Evolutionary conservation across 192 early-diverging fungal species (phyloP).

Genomic region (Phycomyces blakesleeanus): DNA sequence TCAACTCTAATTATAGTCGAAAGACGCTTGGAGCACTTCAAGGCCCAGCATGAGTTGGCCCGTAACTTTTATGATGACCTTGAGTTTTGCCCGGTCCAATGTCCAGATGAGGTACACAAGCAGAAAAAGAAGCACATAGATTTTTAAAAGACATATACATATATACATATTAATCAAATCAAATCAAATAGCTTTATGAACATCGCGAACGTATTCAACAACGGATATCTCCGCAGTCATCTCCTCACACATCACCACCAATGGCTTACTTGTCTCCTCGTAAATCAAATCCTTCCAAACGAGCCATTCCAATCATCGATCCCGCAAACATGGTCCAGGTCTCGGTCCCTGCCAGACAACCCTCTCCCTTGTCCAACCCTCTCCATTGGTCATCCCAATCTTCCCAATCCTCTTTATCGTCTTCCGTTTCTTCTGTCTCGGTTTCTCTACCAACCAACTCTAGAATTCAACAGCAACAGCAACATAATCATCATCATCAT

Average conservation of each 20-base stretch:
- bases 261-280: slow-evolving; percentile 15
- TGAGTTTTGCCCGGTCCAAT: slow-evolving; percentile 54
- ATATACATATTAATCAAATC: too few relatives aligned
- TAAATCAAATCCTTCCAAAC: slow-evolving; percentile 12
- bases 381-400: background rate
- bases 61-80: slow-evolving; percentile 53
- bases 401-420: too few relatives aligned
- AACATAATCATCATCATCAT: background rate
- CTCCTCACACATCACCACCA: slow-evolving; percentile 14
- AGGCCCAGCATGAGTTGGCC: slow-evolving; percentile 47
- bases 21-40: slow-evolving; percentile 42
- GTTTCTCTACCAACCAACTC: background rate
- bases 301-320: slow-evolving; percentile 50
- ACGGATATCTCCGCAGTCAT: slow-evolving; percentile 20
- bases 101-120: slow-evolving; percentile 53
- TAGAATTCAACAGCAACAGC: background rate
- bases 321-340: slow-evolving; percentile 46
- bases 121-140: too few relatives aligned
- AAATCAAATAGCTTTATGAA: slow-evolving; percentile 3
- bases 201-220: slow-evolving; percentile 24
- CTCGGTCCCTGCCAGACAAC: slow-evolving; percentile 28
- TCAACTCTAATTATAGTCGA: slow-evolving; percentile 2
- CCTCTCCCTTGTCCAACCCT: slow-evolving; percentile 8
- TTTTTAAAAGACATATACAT: too few relatives aligned
- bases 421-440: too few relatives aligned